Evolutionary conservation across 1,284 basidiomycete species (phyloP).

Genomic region (Microbotryum scabiosae): DNA sequence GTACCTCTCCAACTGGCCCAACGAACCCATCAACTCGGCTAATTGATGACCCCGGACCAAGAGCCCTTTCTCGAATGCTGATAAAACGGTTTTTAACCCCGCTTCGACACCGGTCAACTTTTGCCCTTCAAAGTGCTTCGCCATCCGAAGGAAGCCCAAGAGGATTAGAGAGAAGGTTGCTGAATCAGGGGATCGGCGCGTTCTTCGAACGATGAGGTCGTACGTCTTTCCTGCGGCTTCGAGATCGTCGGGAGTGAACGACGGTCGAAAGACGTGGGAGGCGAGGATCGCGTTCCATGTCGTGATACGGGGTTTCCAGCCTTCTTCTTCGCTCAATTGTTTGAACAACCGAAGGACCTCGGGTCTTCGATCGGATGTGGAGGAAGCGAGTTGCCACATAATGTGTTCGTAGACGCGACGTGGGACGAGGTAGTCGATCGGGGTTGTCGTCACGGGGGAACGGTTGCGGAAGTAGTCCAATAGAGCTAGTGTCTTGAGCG

Average conservation of each 20-base stretch:
- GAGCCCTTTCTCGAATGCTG: not conserved
- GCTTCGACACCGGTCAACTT: not conserved
- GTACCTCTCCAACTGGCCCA: not conserved
- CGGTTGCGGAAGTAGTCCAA: conserved; percentile 21
- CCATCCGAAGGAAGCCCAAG: conserved; percentile 18
- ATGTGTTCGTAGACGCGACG: conserved; percentile 15
- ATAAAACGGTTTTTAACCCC: not conserved
- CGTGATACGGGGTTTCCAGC: conserved; percentile 1
- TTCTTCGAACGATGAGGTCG: conserved; percentile 7
- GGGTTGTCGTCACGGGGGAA: not conserved
- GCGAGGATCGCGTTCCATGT: conserved; percentile 23
- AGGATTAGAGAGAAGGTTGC: conserved; percentile 25
- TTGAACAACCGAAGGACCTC: not conserved
- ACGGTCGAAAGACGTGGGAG: conserved; percentile 5
- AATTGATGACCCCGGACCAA: not conserved
- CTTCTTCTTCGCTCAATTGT: conserved; percentile 8
- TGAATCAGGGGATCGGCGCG: conserved; percentile 2
- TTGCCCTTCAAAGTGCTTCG: not conserved
- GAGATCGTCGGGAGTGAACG: conserved; percentile 6
- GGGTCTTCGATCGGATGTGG: conserved; percentile 4
- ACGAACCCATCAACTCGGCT: not conserved
- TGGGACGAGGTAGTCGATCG: conserved; percentile 9
- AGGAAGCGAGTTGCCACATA: conserved; percentile 10
- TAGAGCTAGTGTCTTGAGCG: conserved; percentile 4
- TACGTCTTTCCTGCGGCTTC: conserved; percentile 20